Evolutionary conservation across 73 alveolate genomes (phyloP).

Genomic region (Tetrahymena malaccensis): DNA sequence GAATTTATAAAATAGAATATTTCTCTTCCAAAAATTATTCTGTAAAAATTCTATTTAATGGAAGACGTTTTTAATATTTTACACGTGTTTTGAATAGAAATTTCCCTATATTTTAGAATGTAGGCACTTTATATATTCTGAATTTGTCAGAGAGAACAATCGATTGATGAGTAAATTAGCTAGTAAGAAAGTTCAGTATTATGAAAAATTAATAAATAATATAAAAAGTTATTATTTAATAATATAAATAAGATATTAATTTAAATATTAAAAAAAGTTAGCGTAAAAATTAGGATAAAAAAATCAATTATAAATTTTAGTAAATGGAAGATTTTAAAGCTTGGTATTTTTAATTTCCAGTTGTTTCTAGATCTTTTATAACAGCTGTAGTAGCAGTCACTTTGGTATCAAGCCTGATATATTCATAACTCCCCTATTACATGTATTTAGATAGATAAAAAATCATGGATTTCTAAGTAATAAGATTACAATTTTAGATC

Average conservation of each 20-base stretch:
- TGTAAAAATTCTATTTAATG: too few species aligned
- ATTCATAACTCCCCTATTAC: not conserved
- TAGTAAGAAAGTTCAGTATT: not conserved
- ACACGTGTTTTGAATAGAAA: not conserved
- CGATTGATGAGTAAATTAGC: not conserved
- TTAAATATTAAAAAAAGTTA: not conserved
- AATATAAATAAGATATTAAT: not conserved
- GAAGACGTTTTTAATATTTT: not conserved
- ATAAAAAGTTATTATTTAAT: not conserved
- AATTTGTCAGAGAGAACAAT: not conserved
- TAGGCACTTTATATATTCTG: not conserved
- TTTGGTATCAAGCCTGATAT: not conserved
- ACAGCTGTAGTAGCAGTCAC: not conserved
- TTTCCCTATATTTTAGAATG: not conserved
- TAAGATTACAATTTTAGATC: not conserved
- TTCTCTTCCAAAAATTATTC: too few species aligned
- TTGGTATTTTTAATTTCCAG: constrained; percentile 8
- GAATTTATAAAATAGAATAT: too few species aligned
- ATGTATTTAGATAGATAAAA: not conserved
- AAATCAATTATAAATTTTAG: not conserved
- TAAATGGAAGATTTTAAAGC: constrained; percentile 8
- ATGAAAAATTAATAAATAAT: not conserved
- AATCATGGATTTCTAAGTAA: constrained; percentile 1
- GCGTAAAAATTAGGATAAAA: not conserved
- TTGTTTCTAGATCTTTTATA: constrained; percentile 23